phyloP scores from a whole-genome alignment of 768 basidiomycete species.

The Phylloporus arenicola region DNA sequence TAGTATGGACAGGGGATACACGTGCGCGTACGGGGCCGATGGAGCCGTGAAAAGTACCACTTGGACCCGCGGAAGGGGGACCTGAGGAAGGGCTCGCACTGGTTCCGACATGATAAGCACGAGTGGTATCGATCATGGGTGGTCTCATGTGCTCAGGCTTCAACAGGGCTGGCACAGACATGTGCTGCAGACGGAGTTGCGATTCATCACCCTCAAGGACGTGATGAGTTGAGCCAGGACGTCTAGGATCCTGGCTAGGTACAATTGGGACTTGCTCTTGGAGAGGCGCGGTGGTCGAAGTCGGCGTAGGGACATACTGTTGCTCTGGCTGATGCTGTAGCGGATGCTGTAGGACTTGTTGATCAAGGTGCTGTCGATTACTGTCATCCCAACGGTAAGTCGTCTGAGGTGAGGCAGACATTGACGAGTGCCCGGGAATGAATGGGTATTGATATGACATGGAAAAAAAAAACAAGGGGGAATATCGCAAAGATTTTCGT shows the following conservation, averaged over 20 bases:
- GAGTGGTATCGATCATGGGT: conserved; percentile 31
- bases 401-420: conserved; percentile 43
- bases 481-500: conserved; percentile 13
- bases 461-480: conserved; percentile 27
- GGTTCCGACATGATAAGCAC: conserved; percentile 22
- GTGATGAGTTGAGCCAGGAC: conserved; percentile 17
- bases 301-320: conserved; percentile 13
- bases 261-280: conserved; percentile 29
- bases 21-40: conserved; percentile 26
- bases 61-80: conserved; percentile 25
- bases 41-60: conserved; percentile 8
- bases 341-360: conserved; percentile 37
- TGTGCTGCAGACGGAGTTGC: conserved; percentile 23
- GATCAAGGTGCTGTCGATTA: conserved; percentile 28
- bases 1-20: conserved; percentile 22
- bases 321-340: conserved; percentile 33
- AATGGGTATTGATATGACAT: conserved; percentile 50
- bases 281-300: conserved; percentile 15
- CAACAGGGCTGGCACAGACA: conserved; percentile 14
- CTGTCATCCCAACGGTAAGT: conserved; percentile 41
- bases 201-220: conserved; percentile 21
- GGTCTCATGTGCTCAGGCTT: conserved; percentile 31
- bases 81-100: conserved; percentile 30
- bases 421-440: conserved; percentile 43
- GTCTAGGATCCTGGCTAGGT: conserved; percentile 24